Base-by-base conservation (phyloP, 768 basidiomycete genomes). In the Pulveroboletus sp. region DNA sequence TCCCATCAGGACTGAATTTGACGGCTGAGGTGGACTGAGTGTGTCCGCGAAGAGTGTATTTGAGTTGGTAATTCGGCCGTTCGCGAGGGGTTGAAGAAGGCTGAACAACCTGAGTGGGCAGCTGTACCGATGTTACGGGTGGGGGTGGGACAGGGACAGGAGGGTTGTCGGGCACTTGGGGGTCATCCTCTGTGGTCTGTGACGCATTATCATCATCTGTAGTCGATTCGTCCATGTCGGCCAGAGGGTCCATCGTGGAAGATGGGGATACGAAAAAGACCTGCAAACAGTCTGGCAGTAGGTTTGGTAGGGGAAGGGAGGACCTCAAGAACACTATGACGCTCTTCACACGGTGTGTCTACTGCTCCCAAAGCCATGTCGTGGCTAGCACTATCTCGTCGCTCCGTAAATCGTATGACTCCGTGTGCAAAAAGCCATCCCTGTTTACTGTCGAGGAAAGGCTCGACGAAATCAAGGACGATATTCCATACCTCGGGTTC, bases 1-100 rank as follows among this genome's bases (percentile, higher is more conserved):
- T 79, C 9, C 94, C 94, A 63, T 95, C 89, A 0, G 88, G 87
- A 60, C 91, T 92, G 67, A 96, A 97, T 66, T 90, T 91, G 52
- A 94, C 84, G 17, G 91, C 83, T 27, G 93, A 93, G 46, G 96
- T 85, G 0, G 87, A 85, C 61, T 81, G 79, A 6, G 82, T 83
- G 64, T 97, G 93, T 0, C 91, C 94, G 3, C 72, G 70, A 32
- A 93, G 73, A 1, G 78, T 80, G 66, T 86, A 81, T 43, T 74
- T 73, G 3, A 85, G 77, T 58, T 80, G 72, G 62, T 91, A 91
- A 56, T 84, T 76, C n/a, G 87, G 88, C 54, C 73, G 56, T 48
- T 64, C 66, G 36, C 69, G 66, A 40, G 50, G 57, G 15, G 59
- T 69, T 53, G 78, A 70, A 55, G 75, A 67, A n/a, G 67, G 63